Conservation (phyloP, 1,284 basidiomycete species). For the Neonothopanus nambi region DNA sequence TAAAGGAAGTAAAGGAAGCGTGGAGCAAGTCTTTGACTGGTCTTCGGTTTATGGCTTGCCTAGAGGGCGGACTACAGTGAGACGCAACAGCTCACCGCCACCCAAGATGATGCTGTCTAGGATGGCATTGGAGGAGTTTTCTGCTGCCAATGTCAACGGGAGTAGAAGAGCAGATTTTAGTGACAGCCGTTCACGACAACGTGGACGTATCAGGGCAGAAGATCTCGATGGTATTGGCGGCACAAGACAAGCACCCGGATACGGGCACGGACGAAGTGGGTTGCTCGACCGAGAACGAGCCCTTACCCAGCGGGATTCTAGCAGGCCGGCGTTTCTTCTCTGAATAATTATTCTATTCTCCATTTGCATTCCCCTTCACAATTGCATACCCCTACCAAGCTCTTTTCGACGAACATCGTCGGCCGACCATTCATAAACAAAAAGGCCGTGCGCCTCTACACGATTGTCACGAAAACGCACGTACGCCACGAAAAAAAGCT, state of each 20-base stretch:
- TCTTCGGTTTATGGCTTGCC: constrained; percentile 30
- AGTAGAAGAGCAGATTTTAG: constrained; percentile 10
- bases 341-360: neutral
- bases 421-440: no score
- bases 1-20: constrained; percentile 14
- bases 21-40: constrained; percentile 40
- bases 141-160: constrained; percentile 5
- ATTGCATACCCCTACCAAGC: neutral
- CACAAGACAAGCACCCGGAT: constrained; percentile 48
- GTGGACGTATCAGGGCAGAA: constrained; percentile 48
- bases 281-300: constrained; percentile 48
- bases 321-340: neutral
- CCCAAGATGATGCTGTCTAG: constrained; percentile 38
- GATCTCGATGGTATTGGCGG: constrained; percentile 45
- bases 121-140: constrained; percentile 10
- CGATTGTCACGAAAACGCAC: constrained; percentile 4
- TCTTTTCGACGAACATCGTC: no score
- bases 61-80: constrained; percentile 45
- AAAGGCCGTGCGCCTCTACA: neutral
- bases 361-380: neutral
- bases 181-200: constrained; percentile 29
- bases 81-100: constrained; percentile 53
- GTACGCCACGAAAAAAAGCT: neutral
- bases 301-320: neutral
- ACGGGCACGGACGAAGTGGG: constrained; percentile 58